Percentiles rank a stretch among this genome's conserved stretches.
phyloP scores from a whole-genome alignment of 2,329 filamentous ascomycete species.

The Fusarium luffae region DNA sequence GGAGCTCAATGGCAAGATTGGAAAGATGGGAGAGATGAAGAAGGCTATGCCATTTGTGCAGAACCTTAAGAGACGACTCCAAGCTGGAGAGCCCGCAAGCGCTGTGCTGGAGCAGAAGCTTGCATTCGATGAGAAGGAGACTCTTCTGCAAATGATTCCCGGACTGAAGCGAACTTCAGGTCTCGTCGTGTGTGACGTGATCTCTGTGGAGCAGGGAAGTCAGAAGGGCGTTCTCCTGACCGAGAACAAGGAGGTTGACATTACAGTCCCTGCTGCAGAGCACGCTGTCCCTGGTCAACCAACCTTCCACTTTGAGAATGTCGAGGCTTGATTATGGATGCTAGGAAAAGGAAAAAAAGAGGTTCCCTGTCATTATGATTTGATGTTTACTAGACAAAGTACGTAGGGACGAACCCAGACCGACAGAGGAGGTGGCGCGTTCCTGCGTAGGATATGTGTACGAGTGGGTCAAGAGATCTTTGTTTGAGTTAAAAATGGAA shows the following conservation, averaged over 20 bases:
- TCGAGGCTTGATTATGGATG: constrained; percentile 57
- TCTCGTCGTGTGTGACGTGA: constrained; percentile 76
- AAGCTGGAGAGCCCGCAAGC: constrained; percentile 73
- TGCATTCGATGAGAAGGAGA: constrained; percentile 84
- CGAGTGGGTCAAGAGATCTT: constrained; percentile 21
- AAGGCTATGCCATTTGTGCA: constrained; percentile 99
- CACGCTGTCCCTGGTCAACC: constrained; percentile 84
- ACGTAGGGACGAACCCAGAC: constrained; percentile 10
- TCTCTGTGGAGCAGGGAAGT: constrained; percentile 76
- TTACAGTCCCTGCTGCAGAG: constrained; percentile 70
- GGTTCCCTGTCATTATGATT: constrained; percentile 13
- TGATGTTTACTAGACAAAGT: constrained; percentile 18
- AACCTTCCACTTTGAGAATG: constrained; percentile 87
- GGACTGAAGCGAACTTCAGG: constrained; percentile 80
- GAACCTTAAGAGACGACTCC: constrained; percentile 82
- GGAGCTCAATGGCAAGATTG: constrained; percentile 79
- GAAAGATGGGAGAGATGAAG: constrained; percentile 91
- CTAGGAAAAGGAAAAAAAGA: constrained; percentile 1
- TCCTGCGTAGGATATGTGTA: constrained; percentile 26
- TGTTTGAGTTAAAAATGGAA: constrained; percentile 23
- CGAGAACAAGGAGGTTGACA: constrained; percentile 65
- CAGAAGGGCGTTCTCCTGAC: constrained; percentile 70
- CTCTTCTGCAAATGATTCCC: constrained; percentile 80
- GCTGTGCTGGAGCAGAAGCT: constrained; percentile 85
- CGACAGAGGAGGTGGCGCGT: constrained; percentile 16